Base-by-base conservation (phyloP, 495 filamentous ascomycete genomes). In the Podospora australis region DNA sequence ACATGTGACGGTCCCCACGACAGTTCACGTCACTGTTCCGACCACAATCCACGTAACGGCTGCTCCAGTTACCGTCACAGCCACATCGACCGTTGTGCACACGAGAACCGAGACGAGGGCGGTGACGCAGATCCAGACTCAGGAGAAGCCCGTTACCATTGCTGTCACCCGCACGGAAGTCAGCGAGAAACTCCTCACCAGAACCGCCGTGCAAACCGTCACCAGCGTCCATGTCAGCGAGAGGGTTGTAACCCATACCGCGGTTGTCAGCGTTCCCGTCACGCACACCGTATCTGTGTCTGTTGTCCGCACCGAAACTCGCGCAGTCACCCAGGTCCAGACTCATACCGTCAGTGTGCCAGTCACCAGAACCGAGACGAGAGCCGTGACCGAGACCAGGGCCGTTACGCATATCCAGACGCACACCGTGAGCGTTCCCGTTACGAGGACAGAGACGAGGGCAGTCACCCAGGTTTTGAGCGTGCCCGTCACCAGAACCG, bases 141-240 rank as follows among this genome's bases (percentile, higher is more conserved):
- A 43, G 40, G 40, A 43, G 11, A 28, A 24, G 40, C 21, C 40
- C 7, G 40, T 43, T 10, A 43, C 40, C 0, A 23, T 43, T 23
- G 22, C 40, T 3, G 40, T 43, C 40, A 43, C 38, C 16, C 38
- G 38, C 38, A 40, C 38, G 17, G 19, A 43, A 16, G 40, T 43
- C 40, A 26, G 22, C 22, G 39, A 42, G 39, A 42, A 22, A 25
- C 4, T 42, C 7, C 20, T 42, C 14, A 42, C 39, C 11, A n/a
- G 13, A 9, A 42, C 39, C 4, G 39, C 21, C 20, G 39, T 42
- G 20, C 19, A 23, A 9, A 21, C 40, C 3, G 40, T 43, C n/a
- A 21, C 20, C 23, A 26, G 20, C 40, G 22, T 23, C 20, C 40
- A 43, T 14, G 24, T 43, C 40, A 43, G 40, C 23, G 40, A 43